phyloP scores from a whole-genome alignment of 2,329 filamentous ascomycete genomes.

The Colletotrichum karsti region DNA sequence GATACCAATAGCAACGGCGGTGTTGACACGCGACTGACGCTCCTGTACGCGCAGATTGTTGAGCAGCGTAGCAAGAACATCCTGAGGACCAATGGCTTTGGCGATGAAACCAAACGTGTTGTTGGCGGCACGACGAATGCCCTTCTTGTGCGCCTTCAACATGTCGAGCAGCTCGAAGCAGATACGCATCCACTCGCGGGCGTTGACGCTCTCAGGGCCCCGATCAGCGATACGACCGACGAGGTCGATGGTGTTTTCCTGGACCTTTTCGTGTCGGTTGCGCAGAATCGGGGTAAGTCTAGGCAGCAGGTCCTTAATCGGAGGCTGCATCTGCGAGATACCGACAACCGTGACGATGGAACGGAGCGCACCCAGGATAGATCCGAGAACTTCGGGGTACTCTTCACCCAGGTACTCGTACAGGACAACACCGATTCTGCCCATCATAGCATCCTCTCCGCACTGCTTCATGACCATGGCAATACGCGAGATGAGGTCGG shows the following conservation, averaged over 20 bases:
- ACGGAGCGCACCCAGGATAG: conserved; percentile 91
- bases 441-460: conserved; percentile 94
- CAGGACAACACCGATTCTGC: conserved; percentile 90
- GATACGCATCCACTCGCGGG: conserved; percentile 99
- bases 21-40: conserved; percentile 97
- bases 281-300: conserved; percentile 97
- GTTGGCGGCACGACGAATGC: conserved; percentile 96
- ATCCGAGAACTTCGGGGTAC: conserved; percentile 96
- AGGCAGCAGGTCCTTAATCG: conserved; percentile 94
- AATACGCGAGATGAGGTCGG: conserved; percentile 94
- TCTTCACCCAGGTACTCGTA: conserved; percentile 99
- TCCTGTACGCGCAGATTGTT: conserved; percentile 98
- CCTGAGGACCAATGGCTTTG: conserved; percentile 97
- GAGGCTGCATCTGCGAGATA: conserved; percentile 97
- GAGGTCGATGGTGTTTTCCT: conserved; percentile 98
- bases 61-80: conserved; percentile 92
- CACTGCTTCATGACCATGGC: conserved; percentile 99
- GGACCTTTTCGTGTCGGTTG: conserved; percentile 98
- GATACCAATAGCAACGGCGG: conserved; percentile 97
- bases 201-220: conserved; percentile 95
- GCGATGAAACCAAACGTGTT: conserved; percentile 99
- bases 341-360: conserved; percentile 98
- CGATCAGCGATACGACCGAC: conserved; percentile 98
- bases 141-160: conserved; percentile 99
- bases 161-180: conserved; percentile 99